Conservation (phyloP, 164 flowering plant species). For the Tetracentron sinense region DNA sequence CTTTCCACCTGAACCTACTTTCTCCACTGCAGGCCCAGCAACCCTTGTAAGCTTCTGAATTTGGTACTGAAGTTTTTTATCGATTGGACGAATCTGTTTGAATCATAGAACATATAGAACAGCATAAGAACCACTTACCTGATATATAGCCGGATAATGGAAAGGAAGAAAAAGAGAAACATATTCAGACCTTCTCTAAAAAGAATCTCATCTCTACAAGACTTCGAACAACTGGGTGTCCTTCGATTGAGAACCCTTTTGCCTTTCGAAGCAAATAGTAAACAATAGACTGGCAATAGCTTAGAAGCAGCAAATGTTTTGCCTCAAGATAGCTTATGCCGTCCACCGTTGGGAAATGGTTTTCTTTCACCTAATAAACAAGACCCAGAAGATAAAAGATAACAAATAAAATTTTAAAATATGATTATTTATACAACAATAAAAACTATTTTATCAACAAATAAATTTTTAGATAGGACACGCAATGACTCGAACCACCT, state of each 20-base stretch:
- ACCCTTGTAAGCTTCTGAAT: conserved; percentile 65
- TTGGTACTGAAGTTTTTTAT: conserved; percentile 80
- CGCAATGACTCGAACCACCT: background rate
- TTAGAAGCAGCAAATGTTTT: conserved; percentile 73
- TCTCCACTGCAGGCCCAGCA: conserved; percentile 25
- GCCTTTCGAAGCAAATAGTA: conserved; percentile 84
- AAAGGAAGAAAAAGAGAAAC: background rate
- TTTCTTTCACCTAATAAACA: conserved; percentile 61
- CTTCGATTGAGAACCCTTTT: conserved; percentile 72
- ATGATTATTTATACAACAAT: no score
- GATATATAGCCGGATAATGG: background rate
- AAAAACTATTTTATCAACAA: no score
- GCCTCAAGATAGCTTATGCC: conserved; percentile 95
- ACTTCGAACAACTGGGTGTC: conserved; percentile 79
- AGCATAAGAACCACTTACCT: background rate
- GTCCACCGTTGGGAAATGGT: conserved; percentile 59
- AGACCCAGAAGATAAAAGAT: background rate
- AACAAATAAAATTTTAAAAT: background rate
- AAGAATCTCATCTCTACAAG: conserved; percentile 83
- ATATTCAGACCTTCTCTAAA: conserved; percentile 68
- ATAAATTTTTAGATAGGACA: no score
- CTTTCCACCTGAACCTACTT: conserved; percentile 29
- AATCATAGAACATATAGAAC: background rate
- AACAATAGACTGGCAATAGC: conserved; percentile 84
- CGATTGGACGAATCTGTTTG: conserved; percentile 81